phyloP scores from a whole-genome alignment of 2,329 filamentous ascomycete species.

The Colletotrichum tropicicola region DNA sequence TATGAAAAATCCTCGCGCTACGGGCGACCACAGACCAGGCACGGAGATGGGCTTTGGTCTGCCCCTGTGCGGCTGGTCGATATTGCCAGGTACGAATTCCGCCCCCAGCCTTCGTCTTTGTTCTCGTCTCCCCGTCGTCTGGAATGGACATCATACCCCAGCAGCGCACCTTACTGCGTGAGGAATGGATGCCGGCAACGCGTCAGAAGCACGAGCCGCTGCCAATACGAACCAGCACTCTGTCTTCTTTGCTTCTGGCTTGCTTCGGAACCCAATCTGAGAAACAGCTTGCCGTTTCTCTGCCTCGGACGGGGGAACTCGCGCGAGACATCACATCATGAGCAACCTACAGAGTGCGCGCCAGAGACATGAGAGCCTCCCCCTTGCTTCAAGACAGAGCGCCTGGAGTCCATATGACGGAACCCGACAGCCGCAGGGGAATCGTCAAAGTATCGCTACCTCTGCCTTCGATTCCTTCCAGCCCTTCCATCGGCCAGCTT shows the following conservation, averaged over 20 bases:
- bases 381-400: background rate
- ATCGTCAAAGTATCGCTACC: background rate
- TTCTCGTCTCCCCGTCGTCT: background rate
- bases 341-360: background rate
- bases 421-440: background rate
- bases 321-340: constrained; percentile 6
- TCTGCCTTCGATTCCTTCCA: background rate
- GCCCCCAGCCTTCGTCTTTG: background rate
- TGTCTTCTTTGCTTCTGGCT: constrained; percentile 5
- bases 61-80: constrained; percentile 10
- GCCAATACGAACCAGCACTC: constrained; percentile 12
- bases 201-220: constrained; percentile 12
- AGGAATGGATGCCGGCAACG: background rate
- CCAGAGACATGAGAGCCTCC: background rate
- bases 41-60: constrained; percentile 10
- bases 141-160: background rate
- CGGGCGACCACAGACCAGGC: constrained; percentile 15
- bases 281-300: background rate
- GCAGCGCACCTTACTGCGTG: background rate
- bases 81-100: constrained; percentile 9
- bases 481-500: background rate
- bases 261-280: background rate
- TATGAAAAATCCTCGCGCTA: constrained; percentile 24
- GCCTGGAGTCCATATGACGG: background rate
- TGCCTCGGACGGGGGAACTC: background rate